phyloP scores from a whole-genome alignment of 176 grass and related monocot species.

The Carex scoparia region DNA sequence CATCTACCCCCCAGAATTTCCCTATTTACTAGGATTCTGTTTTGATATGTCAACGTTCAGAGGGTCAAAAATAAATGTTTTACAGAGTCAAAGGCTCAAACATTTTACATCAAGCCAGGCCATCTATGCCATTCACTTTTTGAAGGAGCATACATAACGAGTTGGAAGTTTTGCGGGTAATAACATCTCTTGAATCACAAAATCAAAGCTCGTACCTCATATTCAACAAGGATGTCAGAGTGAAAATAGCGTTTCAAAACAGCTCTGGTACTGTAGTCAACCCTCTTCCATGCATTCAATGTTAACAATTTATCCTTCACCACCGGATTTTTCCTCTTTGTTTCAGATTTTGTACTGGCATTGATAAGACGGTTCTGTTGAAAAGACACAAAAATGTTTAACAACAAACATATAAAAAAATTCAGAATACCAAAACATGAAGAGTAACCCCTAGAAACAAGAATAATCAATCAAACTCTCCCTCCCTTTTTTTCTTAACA shows the following conservation, averaged over 20 bases:
- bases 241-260: constrained; percentile 66
- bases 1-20: not conserved
- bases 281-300: constrained; percentile 64
- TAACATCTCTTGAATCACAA: not conserved
- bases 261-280: constrained; percentile 76
- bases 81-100: not conserved
- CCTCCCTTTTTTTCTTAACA: not conserved
- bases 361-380: constrained; percentile 61
- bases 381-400: not conserved
- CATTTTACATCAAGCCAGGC: not conserved
- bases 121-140: not conserved
- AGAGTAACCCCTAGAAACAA: not conserved
- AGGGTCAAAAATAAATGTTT: not conserved
- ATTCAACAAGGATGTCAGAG: constrained; percentile 65
- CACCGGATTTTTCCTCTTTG: constrained; percentile 41
- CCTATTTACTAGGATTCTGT: not conserved
- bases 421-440: not conserved
- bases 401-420: not conserved
- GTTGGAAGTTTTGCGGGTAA: constrained; percentile 1
- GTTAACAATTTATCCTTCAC: constrained; percentile 45
- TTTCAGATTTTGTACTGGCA: constrained; percentile 29
- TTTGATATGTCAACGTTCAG: too few relatives aligned
- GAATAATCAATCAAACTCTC: not conserved
- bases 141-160: not conserved
- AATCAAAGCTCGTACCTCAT: constrained; percentile 44